phyloP scores from a whole-genome alignment of 2,329 filamentous ascomycete genomes.

The Cladophialophora bantiana region DNA sequence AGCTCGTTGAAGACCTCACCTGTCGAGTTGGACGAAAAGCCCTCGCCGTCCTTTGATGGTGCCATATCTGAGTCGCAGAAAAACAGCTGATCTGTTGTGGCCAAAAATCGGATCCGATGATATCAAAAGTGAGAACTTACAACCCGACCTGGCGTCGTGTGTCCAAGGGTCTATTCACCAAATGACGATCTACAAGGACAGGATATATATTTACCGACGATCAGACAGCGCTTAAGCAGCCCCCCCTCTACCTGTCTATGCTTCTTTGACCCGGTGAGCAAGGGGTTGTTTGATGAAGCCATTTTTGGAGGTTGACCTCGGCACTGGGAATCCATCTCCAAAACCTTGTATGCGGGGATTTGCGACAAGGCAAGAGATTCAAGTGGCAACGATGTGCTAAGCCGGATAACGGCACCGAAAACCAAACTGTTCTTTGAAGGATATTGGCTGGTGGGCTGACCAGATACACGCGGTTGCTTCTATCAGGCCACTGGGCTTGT shows the following conservation, averaged over 20 bases:
- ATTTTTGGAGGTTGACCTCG: slow-evolving; percentile 6
- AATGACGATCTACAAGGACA: neutral
- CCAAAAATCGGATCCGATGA: neutral
- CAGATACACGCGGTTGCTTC: neutral
- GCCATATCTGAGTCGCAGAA: slow-evolving; percentile 15
- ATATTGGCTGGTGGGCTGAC: neutral
- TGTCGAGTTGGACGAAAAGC: slow-evolving; percentile 20
- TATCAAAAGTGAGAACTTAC: neutral
- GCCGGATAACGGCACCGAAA: neutral
- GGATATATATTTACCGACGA: neutral
- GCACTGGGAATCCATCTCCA: neutral
- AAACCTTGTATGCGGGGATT: neutral
- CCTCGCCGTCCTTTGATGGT: slow-evolving; percentile 28
- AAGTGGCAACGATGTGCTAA: neutral
- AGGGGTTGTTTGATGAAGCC: neutral
- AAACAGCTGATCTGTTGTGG: neutral
- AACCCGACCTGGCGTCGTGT: neutral
- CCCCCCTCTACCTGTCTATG: neutral
- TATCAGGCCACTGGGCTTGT: neutral
- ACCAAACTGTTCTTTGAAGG: neutral
- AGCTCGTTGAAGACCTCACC: slow-evolving; percentile 29
- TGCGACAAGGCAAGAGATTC: neutral
- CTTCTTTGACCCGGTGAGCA: neutral
- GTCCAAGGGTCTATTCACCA: neutral
- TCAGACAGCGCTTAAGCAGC: neutral